A percentile compares a stretch with the other conserved stretches of the same genome.
phyloP scores from a whole-genome alignment of 2,329 filamentous ascomycete species.

The Xylaria sp. region DNA sequence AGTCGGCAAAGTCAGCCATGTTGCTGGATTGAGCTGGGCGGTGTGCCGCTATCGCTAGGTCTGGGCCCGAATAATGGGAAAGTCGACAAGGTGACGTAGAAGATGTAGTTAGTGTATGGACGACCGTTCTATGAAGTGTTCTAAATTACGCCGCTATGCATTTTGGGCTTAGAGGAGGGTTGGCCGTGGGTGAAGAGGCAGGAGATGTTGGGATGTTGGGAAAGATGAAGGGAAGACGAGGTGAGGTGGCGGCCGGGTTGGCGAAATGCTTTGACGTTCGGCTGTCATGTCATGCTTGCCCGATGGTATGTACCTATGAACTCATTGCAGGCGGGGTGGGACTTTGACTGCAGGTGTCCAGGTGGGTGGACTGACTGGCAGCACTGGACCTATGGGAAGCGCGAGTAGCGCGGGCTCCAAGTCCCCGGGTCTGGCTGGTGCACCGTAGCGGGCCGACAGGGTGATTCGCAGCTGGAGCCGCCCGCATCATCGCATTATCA shows the following conservation, averaged over 20 bases:
- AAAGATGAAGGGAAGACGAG: background rate
- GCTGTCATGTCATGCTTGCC: background rate
- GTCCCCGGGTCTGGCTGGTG: background rate
- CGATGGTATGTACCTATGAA: background rate
- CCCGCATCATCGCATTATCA: too few species aligned
- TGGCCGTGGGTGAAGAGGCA: background rate
- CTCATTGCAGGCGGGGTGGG: background rate
- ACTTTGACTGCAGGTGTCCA: too few species aligned
- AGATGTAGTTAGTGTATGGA: background rate
- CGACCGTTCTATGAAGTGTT: background rate
- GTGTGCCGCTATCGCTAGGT: conserved; percentile 1
- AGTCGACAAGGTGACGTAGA: background rate
- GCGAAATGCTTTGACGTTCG: background rate
- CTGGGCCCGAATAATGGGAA: conserved; percentile 3
- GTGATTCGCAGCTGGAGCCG: background rate
- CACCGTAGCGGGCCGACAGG: background rate
- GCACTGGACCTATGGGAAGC: too few species aligned
- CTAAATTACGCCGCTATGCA: background rate
- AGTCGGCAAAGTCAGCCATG: conserved; percentile 14
- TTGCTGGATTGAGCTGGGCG: background rate
- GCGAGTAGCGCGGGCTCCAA: background rate
- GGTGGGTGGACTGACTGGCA: too few species aligned
- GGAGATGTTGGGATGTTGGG: background rate
- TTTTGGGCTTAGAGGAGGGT: background rate
- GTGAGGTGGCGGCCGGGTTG: background rate